These are phyloP conservation scores for Fusarium chuoi DNA, from an alignment of 2,329 filamentous ascomycete species.

Conservation along the genomic window DNA sequence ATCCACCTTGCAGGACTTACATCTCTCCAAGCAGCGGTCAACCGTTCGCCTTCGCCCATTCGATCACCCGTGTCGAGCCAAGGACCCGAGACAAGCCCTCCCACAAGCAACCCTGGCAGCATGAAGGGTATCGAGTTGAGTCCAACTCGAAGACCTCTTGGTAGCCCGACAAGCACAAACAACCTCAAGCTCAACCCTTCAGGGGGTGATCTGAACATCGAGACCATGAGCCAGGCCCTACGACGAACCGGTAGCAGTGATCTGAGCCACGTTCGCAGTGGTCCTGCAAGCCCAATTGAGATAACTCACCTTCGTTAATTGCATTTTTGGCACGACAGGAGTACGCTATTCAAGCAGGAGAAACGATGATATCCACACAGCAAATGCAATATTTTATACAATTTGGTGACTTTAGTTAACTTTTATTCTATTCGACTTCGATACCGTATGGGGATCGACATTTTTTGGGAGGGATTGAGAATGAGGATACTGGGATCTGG, in stretches of 20 bases:
- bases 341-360: slow-evolving; percentile 3
- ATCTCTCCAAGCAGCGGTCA: slow-evolving; percentile 63
- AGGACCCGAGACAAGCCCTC: slow-evolving; percentile 74
- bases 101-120: slow-evolving; percentile 79
- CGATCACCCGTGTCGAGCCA: slow-evolving; percentile 81
- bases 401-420: slow-evolving; percentile 34
- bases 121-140: slow-evolving; percentile 79
- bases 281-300: slow-evolving; percentile 68
- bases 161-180: slow-evolving; percentile 70
- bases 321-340: background rate
- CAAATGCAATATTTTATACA: slow-evolving; percentile 29
- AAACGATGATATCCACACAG: slow-evolving; percentile 33
- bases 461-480: slow-evolving; percentile 37
- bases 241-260: slow-evolving; percentile 87
- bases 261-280: slow-evolving; percentile 67
- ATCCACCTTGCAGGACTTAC: slow-evolving; percentile 75
- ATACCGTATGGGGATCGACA: slow-evolving; percentile 22
- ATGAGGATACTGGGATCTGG: slow-evolving; percentile 40
- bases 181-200: slow-evolving; percentile 54
- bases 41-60: slow-evolving; percentile 82
- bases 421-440: slow-evolving; percentile 36
- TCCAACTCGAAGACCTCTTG: slow-evolving; percentile 67
- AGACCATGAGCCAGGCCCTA: slow-evolving; percentile 93
- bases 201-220: slow-evolving; percentile 79
- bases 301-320: slow-evolving; percentile 45